Percentiles rank a stretch among this genome's conserved stretches.
Conservation (phyloP, 305 asterid genomes). For the Rubia occidens region DNA sequence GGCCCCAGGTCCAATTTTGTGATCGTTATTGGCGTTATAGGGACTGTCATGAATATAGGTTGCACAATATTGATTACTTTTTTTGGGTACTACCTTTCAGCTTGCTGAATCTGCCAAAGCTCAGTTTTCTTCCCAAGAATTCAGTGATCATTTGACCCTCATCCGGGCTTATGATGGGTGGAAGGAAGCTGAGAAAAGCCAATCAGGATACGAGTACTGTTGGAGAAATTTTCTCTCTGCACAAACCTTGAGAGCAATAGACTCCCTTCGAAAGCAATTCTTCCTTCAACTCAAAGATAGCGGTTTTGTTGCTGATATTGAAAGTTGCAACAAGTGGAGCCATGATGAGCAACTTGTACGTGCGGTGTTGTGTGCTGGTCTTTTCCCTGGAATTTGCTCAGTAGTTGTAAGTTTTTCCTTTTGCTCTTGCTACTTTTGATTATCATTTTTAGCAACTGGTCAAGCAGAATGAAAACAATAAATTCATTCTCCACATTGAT, state of each 20-base stretch:
- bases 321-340: constrained; percentile 66
- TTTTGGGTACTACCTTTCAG: constrained; percentile 34
- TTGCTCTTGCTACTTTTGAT: not conserved
- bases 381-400: constrained; percentile 92
- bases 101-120: constrained; percentile 96
- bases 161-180: constrained; percentile 89
- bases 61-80: not conserved
- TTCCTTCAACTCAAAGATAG: constrained; percentile 58
- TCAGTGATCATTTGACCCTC: constrained; percentile 84
- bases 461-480: not conserved
- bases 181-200: constrained; percentile 77
- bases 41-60: not conserved
- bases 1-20: not conserved
- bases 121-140: constrained; percentile 75
- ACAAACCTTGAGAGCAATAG: constrained; percentile 83
- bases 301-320: constrained; percentile 54
- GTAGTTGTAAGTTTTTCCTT: constrained; percentile 60
- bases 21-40: not conserved
- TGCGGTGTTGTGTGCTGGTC: constrained; percentile 77
- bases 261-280: constrained; percentile 80
- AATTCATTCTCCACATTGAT: not conserved
- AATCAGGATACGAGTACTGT: constrained; percentile 69
- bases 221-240: constrained; percentile 86
- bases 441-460: not conserved
- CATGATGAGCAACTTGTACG: constrained; percentile 69